Evolutionary conservation across 768 basidiomycete species (phyloP), one percentile per base, ranked within the genome.

Genomic region (Brasilioporus rufonigricans): DNA sequence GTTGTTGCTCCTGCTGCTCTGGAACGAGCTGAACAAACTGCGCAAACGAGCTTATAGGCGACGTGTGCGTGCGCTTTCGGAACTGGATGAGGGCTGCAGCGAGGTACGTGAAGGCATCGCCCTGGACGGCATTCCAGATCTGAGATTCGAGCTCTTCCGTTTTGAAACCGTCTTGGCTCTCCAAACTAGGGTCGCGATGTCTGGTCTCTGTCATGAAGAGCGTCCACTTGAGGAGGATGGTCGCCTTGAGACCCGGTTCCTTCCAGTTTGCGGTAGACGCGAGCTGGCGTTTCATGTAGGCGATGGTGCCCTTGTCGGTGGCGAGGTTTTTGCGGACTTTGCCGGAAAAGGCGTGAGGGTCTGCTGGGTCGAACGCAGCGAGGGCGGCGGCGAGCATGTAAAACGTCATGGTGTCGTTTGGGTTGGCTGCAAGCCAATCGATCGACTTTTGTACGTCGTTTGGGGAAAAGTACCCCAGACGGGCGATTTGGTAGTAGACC

Each of bases 211-310:
- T 86, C 60, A 93, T 75, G 69, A 92, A 91, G 54, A 95, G 76
- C 0, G 92, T 88, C 91, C 92, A 95, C 65, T 91, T 91, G 36
- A 97, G 77, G n/a, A 88, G 71, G 6, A 94, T 64, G 2, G 80
- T 77, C 0, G 91, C 86, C 63, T 87, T 89, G 16, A 96, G 71
- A 2, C 84, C 84, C 1, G 77, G 72, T 19, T 87, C 85, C 50
- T 79, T 86, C 91, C 91, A 93, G 16, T 77, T 71, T 2, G 80
- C 71, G 3, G 77, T 61, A 10, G 79, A 64, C 14, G 77, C 73
- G 8, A 89, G 71, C 56, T 81, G 82, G 51, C 73, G 80, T 19
- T 76, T 81, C 86, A 91, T 85, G 54, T 76, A 83, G 0, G 76
- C 58, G 44, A 87, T 75, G 27, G 80, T 73, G 5, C 71, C 61